A percentile compares a stretch with the other conserved stretches of the same genome.
Evolutionary conservation across 768 basidiomycete genomes (phyloP).

Genomic region (Suillus paluster): DNA sequence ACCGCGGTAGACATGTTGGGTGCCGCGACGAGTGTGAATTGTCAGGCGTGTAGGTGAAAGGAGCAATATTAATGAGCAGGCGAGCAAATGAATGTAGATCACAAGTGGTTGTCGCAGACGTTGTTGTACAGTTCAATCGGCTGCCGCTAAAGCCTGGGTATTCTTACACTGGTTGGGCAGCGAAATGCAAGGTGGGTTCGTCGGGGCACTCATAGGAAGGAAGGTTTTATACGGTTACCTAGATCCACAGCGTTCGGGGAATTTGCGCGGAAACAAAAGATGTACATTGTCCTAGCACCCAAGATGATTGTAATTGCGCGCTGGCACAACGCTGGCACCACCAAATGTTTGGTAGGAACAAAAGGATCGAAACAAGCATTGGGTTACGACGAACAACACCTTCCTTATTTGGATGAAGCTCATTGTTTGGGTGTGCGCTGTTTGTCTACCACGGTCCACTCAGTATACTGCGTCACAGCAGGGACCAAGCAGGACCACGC

Average conservation of each 20-base stretch:
- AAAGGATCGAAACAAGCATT: not conserved
- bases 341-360: not conserved
- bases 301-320: no score
- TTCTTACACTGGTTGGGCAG: not conserved
- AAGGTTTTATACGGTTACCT: not conserved
- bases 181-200: not conserved
- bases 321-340: not conserved
- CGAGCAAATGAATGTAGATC: slow-evolving; percentile 32
- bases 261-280: not conserved
- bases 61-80: slow-evolving; percentile 16
- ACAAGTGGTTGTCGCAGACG: not conserved
- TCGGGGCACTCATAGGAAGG: not conserved
- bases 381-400: slow-evolving; percentile 19
- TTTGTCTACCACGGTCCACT: no score
- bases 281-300: not conserved
- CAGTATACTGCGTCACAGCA: not conserved
- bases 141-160: not conserved
- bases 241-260: no score
- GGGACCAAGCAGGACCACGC: not conserved
- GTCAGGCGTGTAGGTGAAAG: not conserved
- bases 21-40: not conserved
- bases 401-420: slow-evolving; percentile 21
- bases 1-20: slow-evolving; percentile 1
- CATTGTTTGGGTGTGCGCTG: not conserved
- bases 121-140: not conserved